Conservation (phyloP, 768 basidiomycete species). For the Cystobasidium ongulense region DNA sequence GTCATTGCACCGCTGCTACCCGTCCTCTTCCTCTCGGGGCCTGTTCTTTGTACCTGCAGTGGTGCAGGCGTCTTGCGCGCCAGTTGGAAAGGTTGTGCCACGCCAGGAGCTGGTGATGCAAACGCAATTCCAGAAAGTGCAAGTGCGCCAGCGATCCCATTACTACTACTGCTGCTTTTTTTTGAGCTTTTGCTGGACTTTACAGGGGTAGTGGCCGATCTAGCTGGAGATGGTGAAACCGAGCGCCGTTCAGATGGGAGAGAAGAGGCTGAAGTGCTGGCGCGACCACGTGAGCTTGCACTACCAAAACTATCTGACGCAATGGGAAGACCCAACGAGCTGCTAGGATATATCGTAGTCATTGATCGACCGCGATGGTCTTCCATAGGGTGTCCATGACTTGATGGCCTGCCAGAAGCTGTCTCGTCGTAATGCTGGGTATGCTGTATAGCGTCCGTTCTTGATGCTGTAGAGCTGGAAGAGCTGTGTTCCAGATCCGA, state of each 20-base stretch:
- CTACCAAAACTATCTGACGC: not conserved
- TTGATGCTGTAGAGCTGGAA: constrained; percentile 12
- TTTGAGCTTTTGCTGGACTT: constrained; percentile 2
- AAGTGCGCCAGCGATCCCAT: constrained; percentile 35
- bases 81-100: constrained; percentile 28
- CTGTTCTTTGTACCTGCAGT: no score
- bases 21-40: not conserved
- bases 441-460: not conserved
- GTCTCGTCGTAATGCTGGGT: not conserved
- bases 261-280: not conserved
- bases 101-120: constrained; percentile 24
- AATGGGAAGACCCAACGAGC: not conserved
- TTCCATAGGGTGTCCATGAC: not conserved
- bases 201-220: not conserved
- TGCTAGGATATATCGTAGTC: not conserved
- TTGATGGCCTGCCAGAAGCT: not conserved
- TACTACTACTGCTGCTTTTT: not conserved
- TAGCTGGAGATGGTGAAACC: not conserved
- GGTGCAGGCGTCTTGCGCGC: not conserved
- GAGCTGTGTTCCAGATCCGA: constrained; percentile 21
- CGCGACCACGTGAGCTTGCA: not conserved
- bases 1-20: not conserved
- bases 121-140: constrained; percentile 35
- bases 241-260: not conserved
- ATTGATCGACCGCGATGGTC: not conserved